A percentile compares a stretch with the other conserved stretches of the same genome.
Conservation (phyloP, 192 early-diverging fungal species). For the Dispira parvispora region DNA sequence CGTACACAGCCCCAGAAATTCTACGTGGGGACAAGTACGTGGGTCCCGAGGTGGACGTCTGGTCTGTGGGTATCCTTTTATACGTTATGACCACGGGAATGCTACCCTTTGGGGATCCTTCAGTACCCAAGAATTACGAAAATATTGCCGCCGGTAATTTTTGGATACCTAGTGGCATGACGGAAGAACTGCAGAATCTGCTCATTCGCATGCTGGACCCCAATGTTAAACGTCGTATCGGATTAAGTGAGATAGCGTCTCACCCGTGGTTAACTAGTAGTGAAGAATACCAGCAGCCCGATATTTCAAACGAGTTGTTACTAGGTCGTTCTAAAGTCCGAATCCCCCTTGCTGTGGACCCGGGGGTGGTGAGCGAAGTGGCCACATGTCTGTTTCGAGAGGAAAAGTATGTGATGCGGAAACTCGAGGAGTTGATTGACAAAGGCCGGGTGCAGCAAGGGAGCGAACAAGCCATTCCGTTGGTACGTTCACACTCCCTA, state of each 20-base stretch:
- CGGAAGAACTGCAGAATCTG: constrained; percentile 21
- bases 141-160: constrained; percentile 37
- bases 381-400: constrained; percentile 10
- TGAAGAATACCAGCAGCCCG: not conserved
- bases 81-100: constrained; percentile 68
- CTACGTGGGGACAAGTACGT: constrained; percentile 75
- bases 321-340: not conserved
- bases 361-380: constrained; percentile 6
- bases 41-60: constrained; percentile 90
- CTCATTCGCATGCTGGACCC: constrained; percentile 29
- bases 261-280: constrained; percentile 21
- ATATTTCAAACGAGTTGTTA: not conserved
- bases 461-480: not conserved
- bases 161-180: constrained; percentile 14
- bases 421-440: constrained; percentile 4
- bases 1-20: constrained; percentile 83
- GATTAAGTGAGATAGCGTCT: constrained; percentile 15
- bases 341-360: not conserved
- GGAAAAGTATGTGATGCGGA: not conserved
- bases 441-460: not conserved
- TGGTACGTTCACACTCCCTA: too few relatives aligned
- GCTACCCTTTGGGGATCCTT: constrained; percentile 41
- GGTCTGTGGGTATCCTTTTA: constrained; percentile 84
- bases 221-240: constrained; percentile 16
- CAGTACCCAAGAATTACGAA: constrained; percentile 28